These are phyloP conservation scores for Citrus australasica DNA, from an alignment of 345 rosid species.

Conservation along the genomic window DNA sequence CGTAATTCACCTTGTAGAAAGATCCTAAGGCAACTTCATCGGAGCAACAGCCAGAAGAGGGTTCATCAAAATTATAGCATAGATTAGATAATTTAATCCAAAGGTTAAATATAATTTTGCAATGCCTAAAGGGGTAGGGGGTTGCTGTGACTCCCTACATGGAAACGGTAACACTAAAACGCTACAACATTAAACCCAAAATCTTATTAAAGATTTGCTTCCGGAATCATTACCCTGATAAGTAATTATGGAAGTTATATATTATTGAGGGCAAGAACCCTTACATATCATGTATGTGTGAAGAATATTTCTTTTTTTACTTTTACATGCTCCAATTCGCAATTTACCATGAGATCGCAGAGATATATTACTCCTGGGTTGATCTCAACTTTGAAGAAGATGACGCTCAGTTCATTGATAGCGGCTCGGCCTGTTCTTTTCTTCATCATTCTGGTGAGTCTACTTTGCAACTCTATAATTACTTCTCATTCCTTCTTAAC, in stretches of 20 bases:
- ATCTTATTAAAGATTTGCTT: conserved; percentile 1
- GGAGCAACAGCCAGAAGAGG: not conserved
- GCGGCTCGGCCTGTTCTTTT: conserved; percentile 21
- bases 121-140: not conserved
- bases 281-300: too few relatives aligned
- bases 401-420: conserved; percentile 25
- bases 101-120: not conserved
- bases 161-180: not conserved
- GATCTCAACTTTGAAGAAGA: conserved; percentile 3
- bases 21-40: not conserved
- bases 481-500: too few relatives aligned
- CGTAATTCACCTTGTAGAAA: not conserved
- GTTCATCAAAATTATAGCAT: too few relatives aligned
- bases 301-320: not conserved
- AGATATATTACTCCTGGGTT: not conserved
- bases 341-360: not conserved
- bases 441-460: conserved; percentile 27
- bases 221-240: not conserved
- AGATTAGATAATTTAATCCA: not conserved
- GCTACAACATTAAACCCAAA: not conserved
- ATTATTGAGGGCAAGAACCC: not conserved
- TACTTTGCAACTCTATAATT: too few relatives aligned
- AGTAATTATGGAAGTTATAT: not conserved
- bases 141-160: not conserved
- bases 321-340: not conserved